phyloP scores from a whole-genome alignment of 1,284 basidiomycete species.

The Ustilago shanxiensis region DNA sequence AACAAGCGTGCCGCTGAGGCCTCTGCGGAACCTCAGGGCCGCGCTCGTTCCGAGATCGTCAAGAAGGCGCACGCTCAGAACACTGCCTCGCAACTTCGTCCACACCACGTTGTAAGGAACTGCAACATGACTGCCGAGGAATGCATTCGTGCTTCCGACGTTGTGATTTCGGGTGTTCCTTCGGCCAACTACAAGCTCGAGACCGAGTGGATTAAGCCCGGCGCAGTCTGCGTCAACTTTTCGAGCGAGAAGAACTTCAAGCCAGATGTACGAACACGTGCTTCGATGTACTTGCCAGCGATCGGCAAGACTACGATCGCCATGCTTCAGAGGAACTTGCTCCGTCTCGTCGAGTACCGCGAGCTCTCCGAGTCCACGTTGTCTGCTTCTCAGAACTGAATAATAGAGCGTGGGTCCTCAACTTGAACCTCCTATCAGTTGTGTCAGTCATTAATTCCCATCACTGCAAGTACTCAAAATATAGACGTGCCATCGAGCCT shows the following conservation, averaged over 20 bases:
- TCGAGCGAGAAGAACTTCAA: constrained; percentile 98
- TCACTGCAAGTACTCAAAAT: constrained; percentile 1
- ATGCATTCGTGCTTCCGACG: constrained; percentile 63
- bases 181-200: constrained; percentile 87
- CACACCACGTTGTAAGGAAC: constrained; percentile 80
- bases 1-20: constrained; percentile 63
- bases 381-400: constrained; percentile 11
- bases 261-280: constrained; percentile 87
- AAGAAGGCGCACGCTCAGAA: constrained; percentile 75
- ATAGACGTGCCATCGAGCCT: constrained; percentile 23
- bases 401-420: background rate
- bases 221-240: constrained; percentile 92
- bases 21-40: constrained; percentile 24
- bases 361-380: constrained; percentile 40
- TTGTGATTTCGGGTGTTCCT: constrained; percentile 67
- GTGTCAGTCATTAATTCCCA: background rate
- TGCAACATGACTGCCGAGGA: constrained; percentile 53
- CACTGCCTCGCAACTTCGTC: constrained; percentile 68
- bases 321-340: constrained; percentile 95
- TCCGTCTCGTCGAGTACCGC: constrained; percentile 60
- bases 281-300: constrained; percentile 74
- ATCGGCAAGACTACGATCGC: constrained; percentile 97
- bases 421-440: no score
- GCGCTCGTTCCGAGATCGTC: constrained; percentile 58
- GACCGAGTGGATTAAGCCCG: constrained; percentile 89